Evolutionary conservation across 352 stramenopile species (phyloP).

Genomic region (Thalassiosira hispida): DNA sequence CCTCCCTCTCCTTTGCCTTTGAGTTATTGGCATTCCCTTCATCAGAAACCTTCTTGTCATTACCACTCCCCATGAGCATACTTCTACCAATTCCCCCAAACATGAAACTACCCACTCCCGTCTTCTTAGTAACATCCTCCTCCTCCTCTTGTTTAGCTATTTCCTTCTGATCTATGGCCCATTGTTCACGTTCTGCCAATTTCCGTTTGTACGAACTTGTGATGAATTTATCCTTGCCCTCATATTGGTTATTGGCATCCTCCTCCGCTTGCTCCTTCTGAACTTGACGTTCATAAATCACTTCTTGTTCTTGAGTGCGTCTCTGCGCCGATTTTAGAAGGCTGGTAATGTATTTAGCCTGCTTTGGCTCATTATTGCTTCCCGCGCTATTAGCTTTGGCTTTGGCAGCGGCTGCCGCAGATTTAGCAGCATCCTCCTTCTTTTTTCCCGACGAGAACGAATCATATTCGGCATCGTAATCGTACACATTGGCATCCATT

Average conservation of each 20-base stretch:
- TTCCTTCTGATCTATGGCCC: conserved; percentile 67
- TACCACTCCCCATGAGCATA: conserved; percentile 31
- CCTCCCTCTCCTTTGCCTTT: background rate
- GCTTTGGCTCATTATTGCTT: conserved; percentile 10
- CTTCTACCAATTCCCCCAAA: conserved; percentile 42
- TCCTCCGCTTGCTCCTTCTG: conserved; percentile 65
- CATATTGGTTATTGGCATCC: conserved; percentile 52
- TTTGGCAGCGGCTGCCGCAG: background rate
- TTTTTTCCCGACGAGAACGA: conserved; percentile 36
- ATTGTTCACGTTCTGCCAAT: conserved; percentile 75
- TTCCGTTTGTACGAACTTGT: conserved; percentile 74
- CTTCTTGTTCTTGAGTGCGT: conserved; percentile 70
- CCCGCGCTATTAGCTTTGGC: background rate
- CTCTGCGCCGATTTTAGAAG: conserved; percentile 66
- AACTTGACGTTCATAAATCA: conserved; percentile 73
- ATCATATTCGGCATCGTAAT: conserved; percentile 77
- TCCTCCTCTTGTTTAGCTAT: conserved; percentile 61
- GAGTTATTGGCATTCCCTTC: background rate
- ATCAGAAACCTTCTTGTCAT: background rate
- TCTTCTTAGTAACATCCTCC: conserved; percentile 57
- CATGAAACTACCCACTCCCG: conserved; percentile 41
- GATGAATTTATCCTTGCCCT: conserved; percentile 82
- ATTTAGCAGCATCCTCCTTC: conserved; percentile 28
- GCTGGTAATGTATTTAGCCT: conserved; percentile 69
- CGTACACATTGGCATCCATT: conserved; percentile 11